Conservation (phyloP, 768 basidiomycete genomes). For the Myochromella boudieri region DNA sequence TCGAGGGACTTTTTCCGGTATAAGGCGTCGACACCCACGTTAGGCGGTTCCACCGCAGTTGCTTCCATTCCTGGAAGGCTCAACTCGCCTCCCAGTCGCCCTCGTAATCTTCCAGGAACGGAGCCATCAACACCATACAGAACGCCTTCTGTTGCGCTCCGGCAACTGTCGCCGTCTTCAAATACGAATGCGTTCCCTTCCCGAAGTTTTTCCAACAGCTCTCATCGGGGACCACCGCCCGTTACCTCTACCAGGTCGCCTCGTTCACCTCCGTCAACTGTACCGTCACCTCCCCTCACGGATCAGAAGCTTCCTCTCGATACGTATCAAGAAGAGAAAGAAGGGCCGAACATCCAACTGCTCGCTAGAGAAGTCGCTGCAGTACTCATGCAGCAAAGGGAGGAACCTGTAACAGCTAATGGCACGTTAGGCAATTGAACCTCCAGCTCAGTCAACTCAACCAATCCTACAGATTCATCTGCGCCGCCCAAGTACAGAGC, state of each 20-base stretch:
- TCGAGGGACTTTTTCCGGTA: slow-evolving; percentile 19
- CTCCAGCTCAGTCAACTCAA: slow-evolving; percentile 5
- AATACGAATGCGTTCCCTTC: not conserved
- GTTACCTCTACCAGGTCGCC: not conserved
- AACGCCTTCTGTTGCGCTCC: too few relatives aligned
- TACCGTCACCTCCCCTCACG: not conserved
- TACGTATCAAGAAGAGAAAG: not conserved
- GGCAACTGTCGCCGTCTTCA: not conserved
- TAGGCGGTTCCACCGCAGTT: not conserved
- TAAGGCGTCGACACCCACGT: slow-evolving; percentile 7
- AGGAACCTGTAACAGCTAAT: slow-evolving; percentile 12
- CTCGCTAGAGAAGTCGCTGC: slow-evolving; percentile 29
- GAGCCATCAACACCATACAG: too few relatives aligned
- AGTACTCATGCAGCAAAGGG: slow-evolving; percentile 24
- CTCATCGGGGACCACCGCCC: not conserved
- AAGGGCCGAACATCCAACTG: slow-evolving; percentile 19
- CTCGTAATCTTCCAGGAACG: too few relatives aligned
- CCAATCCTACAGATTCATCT: slow-evolving; percentile 6
- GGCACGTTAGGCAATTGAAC: not conserved
- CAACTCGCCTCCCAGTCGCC: too few relatives aligned
- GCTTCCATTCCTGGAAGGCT: too few relatives aligned
- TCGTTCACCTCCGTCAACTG: not conserved
- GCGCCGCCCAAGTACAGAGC: slow-evolving; percentile 18
- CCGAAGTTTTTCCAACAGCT: not conserved
- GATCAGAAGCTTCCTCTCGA: slow-evolving; percentile 2